Conservation (phyloP, 352 stramenopile genomes). For the Globisporangium spinosum region DNA sequence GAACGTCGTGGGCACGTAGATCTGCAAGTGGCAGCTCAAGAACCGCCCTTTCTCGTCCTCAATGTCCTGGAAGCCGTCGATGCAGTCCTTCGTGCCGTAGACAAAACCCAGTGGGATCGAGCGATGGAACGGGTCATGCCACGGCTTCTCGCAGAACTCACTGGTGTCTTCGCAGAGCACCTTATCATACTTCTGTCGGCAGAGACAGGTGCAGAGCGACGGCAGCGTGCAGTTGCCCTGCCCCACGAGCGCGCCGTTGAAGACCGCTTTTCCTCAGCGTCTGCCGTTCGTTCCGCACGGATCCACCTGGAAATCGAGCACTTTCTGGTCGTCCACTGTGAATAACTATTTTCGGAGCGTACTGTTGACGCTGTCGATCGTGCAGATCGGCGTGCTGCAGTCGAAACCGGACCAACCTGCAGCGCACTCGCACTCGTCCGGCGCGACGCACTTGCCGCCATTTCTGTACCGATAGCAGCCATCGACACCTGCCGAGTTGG, state of each 20-base stretch:
- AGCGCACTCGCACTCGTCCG: slow-evolving; percentile 90
- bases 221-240: slow-evolving; percentile 94
- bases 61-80: slow-evolving; percentile 92
- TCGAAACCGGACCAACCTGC: slow-evolving; percentile 94
- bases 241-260: slow-evolving; percentile 69
- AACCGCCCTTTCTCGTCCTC: slow-evolving; percentile 89
- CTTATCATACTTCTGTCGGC: slow-evolving; percentile 76
- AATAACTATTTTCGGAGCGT: slow-evolving; percentile 87
- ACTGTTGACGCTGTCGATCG: slow-evolving; percentile 41
- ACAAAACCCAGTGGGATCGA: slow-evolving; percentile 80
- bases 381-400: slow-evolving; percentile 91
- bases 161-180: slow-evolving; percentile 58
- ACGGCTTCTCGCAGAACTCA: slow-evolving; percentile 83
- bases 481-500: slow-evolving; percentile 47
- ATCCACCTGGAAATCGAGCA: slow-evolving; percentile 91
- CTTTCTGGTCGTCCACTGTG: slow-evolving; percentile 92
- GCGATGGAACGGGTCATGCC: slow-evolving; percentile 70
- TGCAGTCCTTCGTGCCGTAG: slow-evolving; percentile 91
- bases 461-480: slow-evolving; percentile 95
- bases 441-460: slow-evolving; percentile 87
- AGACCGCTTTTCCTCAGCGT: slow-evolving; percentile 63
- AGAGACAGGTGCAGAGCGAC: slow-evolving; percentile 90
- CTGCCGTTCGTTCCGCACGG: slow-evolving; percentile 87
- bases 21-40: slow-evolving; percentile 92
- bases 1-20: slow-evolving; percentile 90